Percentiles rank a stretch among this genome's conserved stretches.
Conservation (phyloP, 129 eudicot genomes). For the Solidago caesia region DNA sequence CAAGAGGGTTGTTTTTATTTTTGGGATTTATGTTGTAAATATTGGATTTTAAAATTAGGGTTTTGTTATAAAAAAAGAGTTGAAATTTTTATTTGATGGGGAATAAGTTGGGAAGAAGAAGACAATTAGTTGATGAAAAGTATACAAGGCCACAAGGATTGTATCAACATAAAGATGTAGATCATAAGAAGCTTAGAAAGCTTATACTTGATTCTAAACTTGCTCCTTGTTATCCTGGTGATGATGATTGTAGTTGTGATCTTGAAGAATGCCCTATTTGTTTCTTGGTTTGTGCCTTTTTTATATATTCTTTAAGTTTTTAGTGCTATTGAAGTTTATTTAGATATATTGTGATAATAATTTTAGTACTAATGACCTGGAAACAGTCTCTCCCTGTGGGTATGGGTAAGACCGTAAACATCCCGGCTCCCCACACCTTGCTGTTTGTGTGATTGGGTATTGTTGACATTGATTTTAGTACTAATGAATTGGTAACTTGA, state of each 20-base stretch:
- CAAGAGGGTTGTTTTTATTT: conserved; percentile 1
- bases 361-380: neutral
- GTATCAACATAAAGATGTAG: conserved; percentile 92
- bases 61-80: conserved; percentile 14
- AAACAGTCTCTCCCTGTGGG: too few relatives aligned
- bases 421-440: too few relatives aligned
- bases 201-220: conserved; percentile 93
- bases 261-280: conserved; percentile 99
- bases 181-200: conserved; percentile 95
- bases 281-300: conserved; percentile 71
- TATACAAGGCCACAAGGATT: conserved; percentile 94
- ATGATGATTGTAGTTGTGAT: conserved; percentile 69
- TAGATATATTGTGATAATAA: neutral
- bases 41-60: conserved; percentile 35
- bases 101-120: conserved; percentile 83
- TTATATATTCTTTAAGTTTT: conserved; percentile 1
- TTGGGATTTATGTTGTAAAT: conserved; percentile 9
- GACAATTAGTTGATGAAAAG: conserved; percentile 93
- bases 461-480: too few relatives aligned
- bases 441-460: too few relatives aligned
- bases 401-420: too few relatives aligned
- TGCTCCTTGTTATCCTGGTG: conserved; percentile 96
- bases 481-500: neutral
- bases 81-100: conserved; percentile 55
- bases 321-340: neutral